Evolutionary conservation across 2,329 filamentous ascomycete genomes (phyloP).

Genomic region (Xylariaceae sp.): DNA sequence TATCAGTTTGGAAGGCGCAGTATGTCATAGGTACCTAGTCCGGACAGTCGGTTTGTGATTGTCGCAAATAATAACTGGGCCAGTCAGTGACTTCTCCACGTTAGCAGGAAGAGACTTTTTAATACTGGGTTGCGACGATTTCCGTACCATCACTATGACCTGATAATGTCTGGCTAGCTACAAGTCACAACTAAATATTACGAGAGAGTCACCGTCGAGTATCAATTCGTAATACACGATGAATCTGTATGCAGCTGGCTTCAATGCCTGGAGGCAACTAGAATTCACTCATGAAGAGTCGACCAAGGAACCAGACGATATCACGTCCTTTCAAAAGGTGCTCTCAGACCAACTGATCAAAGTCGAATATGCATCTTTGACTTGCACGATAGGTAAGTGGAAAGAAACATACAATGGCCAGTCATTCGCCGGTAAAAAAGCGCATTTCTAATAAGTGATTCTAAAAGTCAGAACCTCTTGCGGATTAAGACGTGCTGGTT

Average conservation of each 20-base stretch:
- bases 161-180: too few species aligned
- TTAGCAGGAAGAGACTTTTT: too few species aligned
- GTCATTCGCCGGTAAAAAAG: not conserved
- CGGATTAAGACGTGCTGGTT: conserved; percentile 29
- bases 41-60: too few species aligned
- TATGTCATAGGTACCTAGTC: too few species aligned
- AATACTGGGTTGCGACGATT: too few species aligned
- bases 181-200: not conserved
- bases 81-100: too few species aligned
- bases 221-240: conserved; percentile 24
- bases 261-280: conserved; percentile 56
- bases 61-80: too few species aligned
- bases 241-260: conserved; percentile 51
- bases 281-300: conserved; percentile 29
- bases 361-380: conserved; percentile 25
- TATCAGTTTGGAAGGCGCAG: too few species aligned
- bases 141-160: not conserved
- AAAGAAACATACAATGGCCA: not conserved
- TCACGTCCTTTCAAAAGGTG: conserved; percentile 41
- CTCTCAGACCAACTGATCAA: conserved; percentile 35
- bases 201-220: too few species aligned
- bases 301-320: conserved; percentile 40
- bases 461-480: conserved; percentile 23
- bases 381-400: conserved; percentile 45
- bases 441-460: conserved; percentile 5